These are phyloP conservation scores for Candida suzukii DNA, from an alignment of 805 yeast species.

Conservation along the genomic window DNA sequence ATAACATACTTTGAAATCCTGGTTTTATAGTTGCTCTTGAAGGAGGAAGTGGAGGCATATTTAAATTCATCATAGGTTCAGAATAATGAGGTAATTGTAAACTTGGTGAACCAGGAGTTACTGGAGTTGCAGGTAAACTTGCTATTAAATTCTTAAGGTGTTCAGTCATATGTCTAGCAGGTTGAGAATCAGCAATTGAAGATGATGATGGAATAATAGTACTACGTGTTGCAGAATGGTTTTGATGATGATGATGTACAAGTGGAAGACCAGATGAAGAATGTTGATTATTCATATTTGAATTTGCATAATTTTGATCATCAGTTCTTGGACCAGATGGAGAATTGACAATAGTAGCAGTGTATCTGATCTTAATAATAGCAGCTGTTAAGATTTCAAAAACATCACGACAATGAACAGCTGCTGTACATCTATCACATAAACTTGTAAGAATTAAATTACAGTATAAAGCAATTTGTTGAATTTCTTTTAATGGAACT, in stretches of 20 bases:
- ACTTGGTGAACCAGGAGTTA: neutral
- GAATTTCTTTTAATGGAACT: constrained; percentile 41
- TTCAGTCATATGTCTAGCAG: constrained; percentile 30
- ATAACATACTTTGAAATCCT: neutral
- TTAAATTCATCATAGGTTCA: neutral
- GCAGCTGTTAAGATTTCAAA: constrained; percentile 70
- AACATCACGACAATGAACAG: constrained; percentile 61
- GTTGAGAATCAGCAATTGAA: constrained; percentile 21
- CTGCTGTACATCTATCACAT: constrained; percentile 71
- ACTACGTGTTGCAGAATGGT: constrained; percentile 9
- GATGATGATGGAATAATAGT: constrained; percentile 20
- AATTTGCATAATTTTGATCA: constrained; percentile 2
- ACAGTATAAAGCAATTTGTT: constrained; percentile 41
- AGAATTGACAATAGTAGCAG: constrained; percentile 22
- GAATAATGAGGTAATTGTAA: neutral
- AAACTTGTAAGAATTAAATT: constrained; percentile 53
- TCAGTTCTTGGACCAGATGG: neutral
- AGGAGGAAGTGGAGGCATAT: neutral
- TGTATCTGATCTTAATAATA: constrained; percentile 51
- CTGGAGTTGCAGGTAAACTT: constrained; percentile 17
- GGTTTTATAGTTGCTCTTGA: neutral
- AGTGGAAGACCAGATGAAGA: too few species aligned
- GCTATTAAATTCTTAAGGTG: constrained; percentile 33
- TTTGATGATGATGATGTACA: too few species aligned
- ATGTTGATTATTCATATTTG: too few species aligned